These are phyloP conservation scores for Wallacemonas sp. DNA, from an alignment of 208 protist species.

Conservation along the genomic window DNA sequence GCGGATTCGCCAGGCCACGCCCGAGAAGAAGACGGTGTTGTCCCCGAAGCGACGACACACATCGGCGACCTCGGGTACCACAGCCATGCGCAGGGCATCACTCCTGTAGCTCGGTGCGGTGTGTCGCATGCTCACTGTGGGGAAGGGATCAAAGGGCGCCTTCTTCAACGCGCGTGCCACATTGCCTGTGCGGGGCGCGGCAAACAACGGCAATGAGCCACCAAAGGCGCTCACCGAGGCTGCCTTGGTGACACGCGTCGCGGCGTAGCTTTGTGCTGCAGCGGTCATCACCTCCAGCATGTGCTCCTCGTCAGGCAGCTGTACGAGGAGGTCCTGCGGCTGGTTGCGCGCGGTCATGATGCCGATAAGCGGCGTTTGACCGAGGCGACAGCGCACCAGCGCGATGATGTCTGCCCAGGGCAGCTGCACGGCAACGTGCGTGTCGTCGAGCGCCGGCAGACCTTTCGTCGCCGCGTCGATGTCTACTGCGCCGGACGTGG, in stretches of 20 bases:
- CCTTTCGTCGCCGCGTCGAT: background rate
- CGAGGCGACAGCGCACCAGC: constrained; percentile 37
- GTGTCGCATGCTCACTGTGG: constrained; percentile 50
- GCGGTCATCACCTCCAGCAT: constrained; percentile 16
- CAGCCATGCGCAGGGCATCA: constrained; percentile 48
- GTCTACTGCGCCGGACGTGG: background rate
- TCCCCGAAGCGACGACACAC: constrained; percentile 59
- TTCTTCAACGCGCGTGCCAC: constrained; percentile 37
- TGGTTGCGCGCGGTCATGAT: constrained; percentile 35
- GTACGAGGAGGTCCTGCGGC: constrained; percentile 34
- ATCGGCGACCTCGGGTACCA: constrained; percentile 50
- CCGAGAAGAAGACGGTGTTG: constrained; percentile 74
- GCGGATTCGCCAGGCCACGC: constrained; percentile 60
- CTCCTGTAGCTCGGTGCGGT: constrained; percentile 24
- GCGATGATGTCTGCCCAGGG: constrained; percentile 39
- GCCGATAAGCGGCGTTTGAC: constrained; percentile 29
- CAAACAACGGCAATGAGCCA: constrained; percentile 29
- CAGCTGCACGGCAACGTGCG: constrained; percentile 19
- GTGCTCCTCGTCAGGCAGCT: constrained; percentile 15
- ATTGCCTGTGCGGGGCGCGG: constrained; percentile 34
- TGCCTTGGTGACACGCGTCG: background rate
- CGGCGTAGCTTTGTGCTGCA: background rate
- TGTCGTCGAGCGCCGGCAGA: background rate
- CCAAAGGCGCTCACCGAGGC: constrained; percentile 14
- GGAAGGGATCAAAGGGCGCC: constrained; percentile 47